Conservation (phyloP, 2,329 filamentous ascomycete species). For the Ophiostoma sp. region DNA sequence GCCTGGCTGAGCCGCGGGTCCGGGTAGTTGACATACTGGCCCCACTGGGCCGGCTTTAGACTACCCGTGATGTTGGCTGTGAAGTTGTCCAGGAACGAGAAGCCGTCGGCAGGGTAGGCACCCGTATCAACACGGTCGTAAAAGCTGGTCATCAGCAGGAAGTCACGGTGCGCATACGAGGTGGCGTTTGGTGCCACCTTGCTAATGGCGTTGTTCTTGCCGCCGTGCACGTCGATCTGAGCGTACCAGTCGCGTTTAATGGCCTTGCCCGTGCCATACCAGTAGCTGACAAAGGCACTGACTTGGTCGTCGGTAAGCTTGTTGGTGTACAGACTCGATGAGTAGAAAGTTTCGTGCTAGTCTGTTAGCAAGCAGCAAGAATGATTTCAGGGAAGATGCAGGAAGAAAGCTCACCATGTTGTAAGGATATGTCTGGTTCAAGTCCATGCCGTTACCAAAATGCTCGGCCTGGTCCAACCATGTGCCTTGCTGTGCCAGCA, state of each 20-base stretch:
- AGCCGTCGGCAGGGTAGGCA: constrained; percentile 39
- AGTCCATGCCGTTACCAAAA: constrained; percentile 36
- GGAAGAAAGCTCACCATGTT: constrained; percentile 29
- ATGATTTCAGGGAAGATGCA: background rate
- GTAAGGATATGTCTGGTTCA: constrained; percentile 38
- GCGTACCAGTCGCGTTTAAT: constrained; percentile 44
- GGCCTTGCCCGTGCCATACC: constrained; percentile 42
- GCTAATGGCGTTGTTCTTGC: constrained; percentile 42
- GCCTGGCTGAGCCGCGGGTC: constrained; percentile 40
- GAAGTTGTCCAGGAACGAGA: constrained; percentile 40
- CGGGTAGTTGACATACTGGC: constrained; percentile 47
- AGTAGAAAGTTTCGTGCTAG: constrained; percentile 46
- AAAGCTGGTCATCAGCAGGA: constrained; percentile 52
- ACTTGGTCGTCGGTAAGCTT: constrained; percentile 40
- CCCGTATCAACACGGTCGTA: constrained; percentile 44
- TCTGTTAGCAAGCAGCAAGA: background rate
- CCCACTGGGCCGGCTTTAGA: constrained; percentile 37
- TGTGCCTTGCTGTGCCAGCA: constrained; percentile 35
- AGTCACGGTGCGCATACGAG: constrained; percentile 46
- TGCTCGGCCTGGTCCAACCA: constrained; percentile 39
- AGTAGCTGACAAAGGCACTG: constrained; percentile 43
- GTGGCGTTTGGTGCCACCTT: constrained; percentile 36
- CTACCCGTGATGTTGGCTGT: constrained; percentile 37
- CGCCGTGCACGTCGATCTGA: constrained; percentile 46
- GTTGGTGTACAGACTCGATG: constrained; percentile 44